Percentiles rank a stretch among this genome's conserved stretches.
Evolutionary conservation across 371 early-diverging fungal genomes (phyloP).

Genomic region (Dipsacomyces acuminosporus): DNA sequence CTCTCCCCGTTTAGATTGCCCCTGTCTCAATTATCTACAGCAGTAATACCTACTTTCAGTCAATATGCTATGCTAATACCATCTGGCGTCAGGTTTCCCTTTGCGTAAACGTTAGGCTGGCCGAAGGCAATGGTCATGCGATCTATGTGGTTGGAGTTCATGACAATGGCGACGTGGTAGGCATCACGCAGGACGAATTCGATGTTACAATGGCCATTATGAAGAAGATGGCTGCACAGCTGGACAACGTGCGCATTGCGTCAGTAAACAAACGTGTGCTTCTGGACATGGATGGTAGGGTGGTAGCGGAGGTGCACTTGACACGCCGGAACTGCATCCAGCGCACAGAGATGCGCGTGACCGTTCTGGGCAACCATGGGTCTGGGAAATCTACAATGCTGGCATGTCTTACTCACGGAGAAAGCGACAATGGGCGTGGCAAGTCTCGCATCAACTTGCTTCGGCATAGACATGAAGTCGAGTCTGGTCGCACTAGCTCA

Average conservation of each 20-base stretch:
- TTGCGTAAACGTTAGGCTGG: conserved; percentile 50
- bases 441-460: conserved; percentile 77
- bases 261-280: conserved; percentile 23
- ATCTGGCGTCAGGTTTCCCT: too few relatives aligned
- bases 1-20: too few relatives aligned
- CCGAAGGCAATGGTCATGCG: conserved; percentile 85
- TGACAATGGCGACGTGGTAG: conserved; percentile 82
- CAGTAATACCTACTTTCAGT: too few relatives aligned
- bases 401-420: conserved; percentile 74
- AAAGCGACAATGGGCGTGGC: conserved; percentile 84
- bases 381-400: conserved; percentile 85
- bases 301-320: conserved; percentile 41
- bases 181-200: conserved; percentile 50
- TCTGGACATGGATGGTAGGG: conserved; percentile 1
- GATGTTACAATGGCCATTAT: conserved; percentile 27
- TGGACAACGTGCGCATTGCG: conserved; percentile 19
- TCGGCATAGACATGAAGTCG: conserved; percentile 88
- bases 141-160: conserved; percentile 86
- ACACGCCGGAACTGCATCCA: conserved; percentile 54
- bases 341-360: conserved; percentile 75
- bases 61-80: conserved; percentile 3
- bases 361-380: conserved; percentile 75
- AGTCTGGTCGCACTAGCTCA: conserved; percentile 83
- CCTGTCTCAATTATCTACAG: too few relatives aligned
- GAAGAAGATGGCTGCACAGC: conserved; percentile 21